Base-by-base conservation (phyloP, 768 basidiomycete genomes). In the Suillus sp. region DNA sequence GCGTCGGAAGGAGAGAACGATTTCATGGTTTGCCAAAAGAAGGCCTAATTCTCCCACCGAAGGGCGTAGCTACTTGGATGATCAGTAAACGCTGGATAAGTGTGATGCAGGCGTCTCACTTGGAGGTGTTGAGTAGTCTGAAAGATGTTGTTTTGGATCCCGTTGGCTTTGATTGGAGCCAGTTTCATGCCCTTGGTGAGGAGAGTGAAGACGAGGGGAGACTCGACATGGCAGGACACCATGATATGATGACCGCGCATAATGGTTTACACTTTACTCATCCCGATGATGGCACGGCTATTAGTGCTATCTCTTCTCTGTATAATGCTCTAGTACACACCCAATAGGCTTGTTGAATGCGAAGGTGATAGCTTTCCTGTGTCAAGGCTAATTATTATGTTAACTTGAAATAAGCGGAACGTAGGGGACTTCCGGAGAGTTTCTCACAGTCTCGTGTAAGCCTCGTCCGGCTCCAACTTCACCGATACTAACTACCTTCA, bases 31-130 rank as follows among this genome's bases (percentile, higher is more conserved):
- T 80, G 43, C 72, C 76, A 2, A 91, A 89, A 68, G 86, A 88
- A 13, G 83, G 79, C 5, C 71, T 85, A 3, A 65, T 77, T 35
- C 75, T 90, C 7, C 91, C 91, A 11, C 91, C 91, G 0, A 77
- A 78, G 63, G 88, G 88, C 1, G 79, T 87, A 10, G 80, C 86
- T 6, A 78, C 80, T 22, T 92, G 91, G 91, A 92, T 92, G 91
- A 79, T 92, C 65, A 91, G 90, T 73, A 80, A 80, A 69, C 75
- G 82, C 22, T 92, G 91, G 91, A 66, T 86, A 57, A 75, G 75
- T 35, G 68, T 72, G 47, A 75, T 83, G 57, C 77, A 75, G 64
- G 66, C 53, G 9, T 74, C 73, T 43, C 81, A 83, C 18, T 81
- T 81, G 6, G 88, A 88, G 67, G 71, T 89, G 1, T 68, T 72